These are phyloP conservation scores for Oryza officinalis DNA, from an alignment of 176 grass and related monocot genomes.

Conservation along the genomic window DNA sequence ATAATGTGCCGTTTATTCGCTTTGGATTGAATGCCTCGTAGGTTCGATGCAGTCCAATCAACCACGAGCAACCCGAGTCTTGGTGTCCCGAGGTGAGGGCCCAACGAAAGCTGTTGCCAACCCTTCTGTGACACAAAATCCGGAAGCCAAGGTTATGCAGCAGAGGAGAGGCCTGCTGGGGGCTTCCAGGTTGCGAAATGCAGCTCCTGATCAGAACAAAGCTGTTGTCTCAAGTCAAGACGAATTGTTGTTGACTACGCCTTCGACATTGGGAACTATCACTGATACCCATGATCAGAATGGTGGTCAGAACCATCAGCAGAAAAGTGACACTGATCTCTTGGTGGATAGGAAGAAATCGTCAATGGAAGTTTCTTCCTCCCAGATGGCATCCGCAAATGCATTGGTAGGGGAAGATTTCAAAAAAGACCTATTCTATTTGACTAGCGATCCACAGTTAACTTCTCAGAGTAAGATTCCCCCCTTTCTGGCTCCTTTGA, in stretches of 20 bases:
- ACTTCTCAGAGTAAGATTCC: slow-evolving; percentile 64
- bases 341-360: slow-evolving; percentile 45
- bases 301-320: slow-evolving; percentile 31
- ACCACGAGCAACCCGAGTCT: slow-evolving; percentile 57
- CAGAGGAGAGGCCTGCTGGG: slow-evolving; percentile 32
- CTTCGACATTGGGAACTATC: slow-evolving; percentile 36
- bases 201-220: slow-evolving; percentile 37
- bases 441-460: slow-evolving; percentile 24
- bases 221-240: slow-evolving; percentile 32
- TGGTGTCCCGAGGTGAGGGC: slow-evolving; percentile 45
- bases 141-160: slow-evolving; percentile 30
- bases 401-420: slow-evolving; percentile 30
- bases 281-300: slow-evolving; percentile 34
- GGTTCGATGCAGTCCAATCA: slow-evolving; percentile 60
- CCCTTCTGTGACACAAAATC: slow-evolving; percentile 30
- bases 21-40: slow-evolving; percentile 37
- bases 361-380: slow-evolving; percentile 45
- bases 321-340: slow-evolving; percentile 36
- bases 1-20: slow-evolving; percentile 8
- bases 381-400: slow-evolving; percentile 35
- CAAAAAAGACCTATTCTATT: slow-evolving; percentile 45
- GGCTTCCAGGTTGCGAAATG: slow-evolving; percentile 37
- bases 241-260: slow-evolving; percentile 38
- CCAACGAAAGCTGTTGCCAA: slow-evolving; percentile 31
- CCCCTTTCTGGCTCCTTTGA: slow-evolving; percentile 22